A percentile compares a stretch with the other conserved stretches of the same genome.
These are phyloP conservation scores for Vanilla planifolia DNA, from an alignment of 106 monocot species.

Conservation along the genomic window DNA sequence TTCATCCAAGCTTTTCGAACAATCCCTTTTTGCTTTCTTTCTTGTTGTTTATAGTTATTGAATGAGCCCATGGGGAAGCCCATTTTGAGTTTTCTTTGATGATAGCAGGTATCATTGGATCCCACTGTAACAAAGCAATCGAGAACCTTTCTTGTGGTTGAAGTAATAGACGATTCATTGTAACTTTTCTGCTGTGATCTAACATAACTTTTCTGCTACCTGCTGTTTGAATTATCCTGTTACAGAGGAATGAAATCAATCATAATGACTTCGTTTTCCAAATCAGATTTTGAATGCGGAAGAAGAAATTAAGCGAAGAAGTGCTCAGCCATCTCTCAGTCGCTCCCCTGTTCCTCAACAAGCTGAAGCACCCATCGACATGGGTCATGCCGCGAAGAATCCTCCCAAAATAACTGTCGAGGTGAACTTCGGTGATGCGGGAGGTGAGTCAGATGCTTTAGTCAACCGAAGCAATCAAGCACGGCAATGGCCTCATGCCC, in stretches of 20 bases:
- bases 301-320: constrained; percentile 72
- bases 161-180: no score
- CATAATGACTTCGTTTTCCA: neutral
- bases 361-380: constrained; percentile 34
- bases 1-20: no score
- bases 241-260: neutral
- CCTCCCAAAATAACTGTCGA: constrained; percentile 49
- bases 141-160: no score
- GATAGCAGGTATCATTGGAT: no score
- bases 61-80: no score
- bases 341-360: constrained; percentile 25
- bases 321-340: constrained; percentile 20
- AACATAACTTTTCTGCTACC: no score
- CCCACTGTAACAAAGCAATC: no score
- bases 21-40: no score
- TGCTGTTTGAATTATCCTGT: no score
- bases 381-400: constrained; percentile 28
- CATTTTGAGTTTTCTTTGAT: no score
- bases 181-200: no score
- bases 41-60: no score
- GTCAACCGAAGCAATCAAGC: constrained; percentile 29
- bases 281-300: constrained; percentile 79
- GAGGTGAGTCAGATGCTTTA: constrained; percentile 53
- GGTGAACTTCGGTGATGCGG: constrained; percentile 59
- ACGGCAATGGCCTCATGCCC: constrained; percentile 32